These are phyloP conservation scores for Lagerstroemia speciosa DNA, from an alignment of 345 rosid genomes.

Conservation along the genomic window DNA sequence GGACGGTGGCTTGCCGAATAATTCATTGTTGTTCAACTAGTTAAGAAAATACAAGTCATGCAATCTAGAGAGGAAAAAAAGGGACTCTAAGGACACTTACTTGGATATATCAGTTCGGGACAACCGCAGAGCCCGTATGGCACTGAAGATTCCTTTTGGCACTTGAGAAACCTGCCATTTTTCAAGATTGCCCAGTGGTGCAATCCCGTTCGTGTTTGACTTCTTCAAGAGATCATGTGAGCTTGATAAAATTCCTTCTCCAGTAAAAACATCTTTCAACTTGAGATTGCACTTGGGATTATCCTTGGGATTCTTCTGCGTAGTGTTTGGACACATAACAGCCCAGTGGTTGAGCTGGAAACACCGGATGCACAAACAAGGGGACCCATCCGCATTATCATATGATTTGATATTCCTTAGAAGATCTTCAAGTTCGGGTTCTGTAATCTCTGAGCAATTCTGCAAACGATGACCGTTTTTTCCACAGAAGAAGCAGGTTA, in stretches of 20 bases:
- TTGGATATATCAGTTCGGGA: conserved; percentile 61
- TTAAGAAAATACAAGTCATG: not conserved
- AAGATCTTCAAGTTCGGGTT: conserved; percentile 52
- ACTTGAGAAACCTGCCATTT: conserved; percentile 19
- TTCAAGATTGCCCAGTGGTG: conserved; percentile 13
- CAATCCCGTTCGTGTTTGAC: conserved; percentile 14
- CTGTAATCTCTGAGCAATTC: conserved; percentile 56
- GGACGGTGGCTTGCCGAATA: not conserved
- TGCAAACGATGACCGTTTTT: conserved; percentile 47
- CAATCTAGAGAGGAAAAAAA: not conserved
- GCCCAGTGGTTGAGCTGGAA: conserved; percentile 77
- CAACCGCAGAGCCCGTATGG: conserved; percentile 51
- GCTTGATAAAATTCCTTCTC: conserved; percentile 16
- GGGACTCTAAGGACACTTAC: conserved; percentile 33
- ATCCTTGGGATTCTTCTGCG: conserved; percentile 13
- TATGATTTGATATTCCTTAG: conserved; percentile 28
- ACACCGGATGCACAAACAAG: conserved; percentile 58
- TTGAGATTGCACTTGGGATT: conserved; percentile 9
- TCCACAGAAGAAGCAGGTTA: conserved; percentile 68
- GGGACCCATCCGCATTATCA: conserved; percentile 26
- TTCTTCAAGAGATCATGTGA: conserved; percentile 33
- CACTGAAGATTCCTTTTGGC: conserved; percentile 45
- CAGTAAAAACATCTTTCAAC: conserved; percentile 16
- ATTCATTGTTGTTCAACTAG: not conserved
- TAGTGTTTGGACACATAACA: conserved; percentile 41